Evolutionary conservation across 371 early-diverging fungal species (phyloP), one percentile per base, ranked within the genome.

Genomic region (Apophysomyces variabilis): DNA sequence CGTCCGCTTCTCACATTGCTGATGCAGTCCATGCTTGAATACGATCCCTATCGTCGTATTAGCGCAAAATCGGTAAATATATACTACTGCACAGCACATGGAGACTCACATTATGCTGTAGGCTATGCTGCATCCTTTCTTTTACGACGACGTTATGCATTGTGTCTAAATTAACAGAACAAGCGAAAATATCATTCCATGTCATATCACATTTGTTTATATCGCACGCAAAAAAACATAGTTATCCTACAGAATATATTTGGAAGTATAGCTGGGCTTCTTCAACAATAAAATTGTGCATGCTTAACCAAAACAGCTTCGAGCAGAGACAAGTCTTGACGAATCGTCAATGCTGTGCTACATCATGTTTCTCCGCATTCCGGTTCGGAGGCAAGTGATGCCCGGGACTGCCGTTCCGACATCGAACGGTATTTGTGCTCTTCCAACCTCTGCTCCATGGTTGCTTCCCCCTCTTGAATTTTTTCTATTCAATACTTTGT

Each of bases 31-130:
- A 58, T 74, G 43, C 69, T 77, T 37, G 63, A n/a, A 4, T 77
- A 77, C 50, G 61, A 77, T 67, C 78, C 78, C 7, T 61, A 57
- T 0, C 32, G 57, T 38, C 68, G 78, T 56, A 65, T 77, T 26
- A 70, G 73, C 6, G 78, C 78, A 9, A 39, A 66, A 57, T 62
- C 39, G 59, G 71, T 70, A 60, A 46, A 5, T 18, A 21, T 5
- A 26, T 37, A 14, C 16, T 37, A 26, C 32, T 4, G 39, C 5
- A 36, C 16, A 50, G n/a, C 38, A 21, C 12, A 8, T 4, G 26
- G 11, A 38, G 18, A 47, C 44, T 16, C 32, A 5, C 14, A 44
- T 35, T 50, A 62, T 18, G 16, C 13, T 16, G 0, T 65, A 66
- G 66, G 75, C 75, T 16, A 69, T 68, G 50, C 65, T 66, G 26